These are phyloP conservation scores for Colletotrichum sojae DNA, from an alignment of 2,329 filamentous ascomycete species.

Conservation along the genomic window DNA sequence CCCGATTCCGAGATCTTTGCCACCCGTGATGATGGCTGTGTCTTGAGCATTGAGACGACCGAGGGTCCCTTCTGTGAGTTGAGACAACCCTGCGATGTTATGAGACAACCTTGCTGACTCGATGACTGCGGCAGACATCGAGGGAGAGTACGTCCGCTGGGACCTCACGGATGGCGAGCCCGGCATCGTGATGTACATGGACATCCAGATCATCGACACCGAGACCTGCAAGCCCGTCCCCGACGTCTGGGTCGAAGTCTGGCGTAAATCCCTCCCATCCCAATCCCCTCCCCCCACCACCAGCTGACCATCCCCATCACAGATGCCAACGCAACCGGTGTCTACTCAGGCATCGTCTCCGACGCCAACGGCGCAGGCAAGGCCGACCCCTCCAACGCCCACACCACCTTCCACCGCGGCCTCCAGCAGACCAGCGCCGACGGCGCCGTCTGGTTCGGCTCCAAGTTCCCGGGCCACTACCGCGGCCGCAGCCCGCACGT, in stretches of 20 bases:
- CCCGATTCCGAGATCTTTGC: too few relatives aligned
- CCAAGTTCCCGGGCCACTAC: slow-evolving; percentile 62
- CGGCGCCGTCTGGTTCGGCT: slow-evolving; percentile 53
- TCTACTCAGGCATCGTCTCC: slow-evolving; percentile 33
- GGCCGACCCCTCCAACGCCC: slow-evolving; percentile 9
- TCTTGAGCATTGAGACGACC: too few relatives aligned
- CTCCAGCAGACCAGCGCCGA: slow-evolving; percentile 42
- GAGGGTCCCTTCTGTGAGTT: too few relatives aligned
- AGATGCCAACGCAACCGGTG: slow-evolving; percentile 36
- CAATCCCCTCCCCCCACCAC: too few relatives aligned
- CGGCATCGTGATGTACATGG: slow-evolving; percentile 28
- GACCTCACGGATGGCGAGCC: slow-evolving; percentile 20
- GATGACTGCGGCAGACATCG: slow-evolving; percentile 14
- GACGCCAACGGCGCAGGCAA: slow-evolving; percentile 23
- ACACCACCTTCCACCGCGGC: slow-evolving; percentile 25
- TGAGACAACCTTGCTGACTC: not conserved
- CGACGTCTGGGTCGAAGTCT: slow-evolving; percentile 27
- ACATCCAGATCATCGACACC: slow-evolving; percentile 38
- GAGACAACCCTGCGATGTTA: too few relatives aligned
- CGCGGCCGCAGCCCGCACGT: slow-evolving; percentile 54
- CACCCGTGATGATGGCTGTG: too few relatives aligned
- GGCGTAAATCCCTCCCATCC: slow-evolving; percentile 18
- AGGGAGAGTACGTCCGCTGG: slow-evolving; percentile 30
- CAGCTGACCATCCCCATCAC: too few relatives aligned
- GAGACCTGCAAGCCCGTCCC: slow-evolving; percentile 34